Conservation (phyloP, 1,284 basidiomycete species). For the Trametes sp. region DNA sequence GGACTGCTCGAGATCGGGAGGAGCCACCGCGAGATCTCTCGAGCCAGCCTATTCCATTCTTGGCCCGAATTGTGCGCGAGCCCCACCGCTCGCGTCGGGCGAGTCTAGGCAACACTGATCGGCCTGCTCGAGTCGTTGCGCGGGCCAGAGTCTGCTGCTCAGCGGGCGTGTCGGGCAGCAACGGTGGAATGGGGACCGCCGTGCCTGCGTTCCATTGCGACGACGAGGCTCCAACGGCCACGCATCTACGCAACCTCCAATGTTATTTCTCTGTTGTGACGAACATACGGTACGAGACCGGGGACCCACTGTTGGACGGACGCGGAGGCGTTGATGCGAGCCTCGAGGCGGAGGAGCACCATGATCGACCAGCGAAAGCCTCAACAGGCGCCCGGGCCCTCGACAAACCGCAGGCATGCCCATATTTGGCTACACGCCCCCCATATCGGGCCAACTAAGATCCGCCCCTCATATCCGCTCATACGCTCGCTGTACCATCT, state of each 20-base stretch:
- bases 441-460: slow-evolving; percentile 6
- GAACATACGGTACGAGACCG: neutral
- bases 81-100: slow-evolving; percentile 11
- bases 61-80: slow-evolving; percentile 11
- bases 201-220: slow-evolving; percentile 14
- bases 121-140: neutral
- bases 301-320: neutral
- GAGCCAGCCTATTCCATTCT: slow-evolving; percentile 4
- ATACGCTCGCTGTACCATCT: neutral
- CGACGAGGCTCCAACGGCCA: slow-evolving; percentile 3
- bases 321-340: neutral
- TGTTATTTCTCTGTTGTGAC: no score
- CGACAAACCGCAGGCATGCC: slow-evolving; percentile 7
- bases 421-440: neutral
- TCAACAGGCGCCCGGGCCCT: slow-evolving; percentile 4
- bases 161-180: slow-evolving; percentile 1
- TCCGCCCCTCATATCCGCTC: slow-evolving; percentile 20
- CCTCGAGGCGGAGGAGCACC: no score
- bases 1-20: slow-evolving; percentile 12
- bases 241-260: slow-evolving; percentile 1
- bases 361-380: neutral
- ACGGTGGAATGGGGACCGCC: slow-evolving; percentile 11
- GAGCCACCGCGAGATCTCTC: slow-evolving; percentile 1
- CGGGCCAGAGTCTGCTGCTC: neutral
- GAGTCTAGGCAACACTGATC: slow-evolving; percentile 6